Evolutionary conservation across 768 basidiomycete genomes (phyloP), one percentile per base, ranked within the genome.

Genomic region (Boletus edulis): DNA sequence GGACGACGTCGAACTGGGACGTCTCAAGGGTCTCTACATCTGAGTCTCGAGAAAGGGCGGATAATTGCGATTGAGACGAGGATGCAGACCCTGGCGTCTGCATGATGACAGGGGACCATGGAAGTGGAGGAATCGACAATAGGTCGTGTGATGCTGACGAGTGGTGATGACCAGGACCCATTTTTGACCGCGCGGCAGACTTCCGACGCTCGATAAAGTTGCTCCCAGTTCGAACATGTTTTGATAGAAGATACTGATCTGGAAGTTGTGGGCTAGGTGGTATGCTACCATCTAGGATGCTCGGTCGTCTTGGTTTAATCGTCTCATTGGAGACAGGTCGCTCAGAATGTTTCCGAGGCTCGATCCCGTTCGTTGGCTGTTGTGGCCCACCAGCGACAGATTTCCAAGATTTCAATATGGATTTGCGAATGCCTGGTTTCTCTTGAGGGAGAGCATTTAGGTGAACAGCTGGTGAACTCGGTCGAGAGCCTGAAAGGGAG

Each of bases 381-480:
- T 67, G 71, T 15, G 71, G 62, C 8, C 67, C 64, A 5, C 72
- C 70, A 11, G 78, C 72, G 7, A 77, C 70, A 14, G 80, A 76
- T 65, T 82, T 85, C 80, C 81, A 82, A 11, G 76, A 74, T 67
- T 89, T 88, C 59, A 89, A 68, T 55, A 90, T 89, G 12, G 88
- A 90, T 73, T 87, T 89, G 41, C 84, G 81, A 46, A 74, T 74
- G 24, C 69, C 74, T 10, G 69, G 64, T 62, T 77, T 81, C 59
- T 81, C 78, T 46, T 74, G 73, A n/a, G 69, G 61, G 49, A 37
- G 32, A 61, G 66, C 14, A 47, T 55, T 56, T 12, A 55, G 27
- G 29, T 54, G 46, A 35, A 58, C 17, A 39, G 67, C 57, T 17
- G 69, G 60, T 41, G 68, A 67, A 22, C 66, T 62, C 12, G 73